Base-by-base conservation (phyloP, 2,329 filamentous ascomycete species). In the Hysterium pulicare region DNA sequence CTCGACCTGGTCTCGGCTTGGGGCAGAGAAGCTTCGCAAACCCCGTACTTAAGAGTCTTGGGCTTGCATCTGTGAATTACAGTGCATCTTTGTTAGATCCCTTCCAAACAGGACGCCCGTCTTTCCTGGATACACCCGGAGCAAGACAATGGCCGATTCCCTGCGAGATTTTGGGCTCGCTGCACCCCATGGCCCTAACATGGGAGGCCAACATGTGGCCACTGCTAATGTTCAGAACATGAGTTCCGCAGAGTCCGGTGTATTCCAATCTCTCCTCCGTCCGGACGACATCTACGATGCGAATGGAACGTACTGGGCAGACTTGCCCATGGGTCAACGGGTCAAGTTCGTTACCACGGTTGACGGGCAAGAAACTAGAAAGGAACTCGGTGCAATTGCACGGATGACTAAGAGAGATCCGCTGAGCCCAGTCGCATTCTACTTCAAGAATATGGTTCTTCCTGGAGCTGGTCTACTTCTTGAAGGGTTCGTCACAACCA, bases 271-370 rank as follows among this genome's bases (percentile, higher is more conserved):
- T 53, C 74, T 96, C 44, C 86, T 94, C 43, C 86, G 87, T 42
- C 91, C 91, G 2, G 87, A 94, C 61, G 91, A 97, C 71, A 86
- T 83, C 50, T 96, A 91, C 71, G 87, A 86, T 42, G 70, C 78
- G 42, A 81, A 90, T 16, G 91, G 91, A 47, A 78, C 81, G 52
- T 97, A 97, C 78, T 97, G 90, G 90, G 91, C 90, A 24, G 91
- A 96, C 63, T 74, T 97, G 56, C 82, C 84, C 16, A 61, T 89
- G 38, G 56, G 67, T 46, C 70, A 91, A 72, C 83, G 87, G 49
- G 64, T 87, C 59, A 74, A 75, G 49, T 97, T 97, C 62, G 84
- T 95, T 61, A 75, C 72, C 64, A 77, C 80, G 45, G 82, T 90
- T 64, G 85, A 96, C 67, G 74, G 73, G 45, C 71, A 74, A 33